Evolutionary conservation across 192 early-diverging fungal species (phyloP).

Genomic region (Backusella australiensis): DNA sequence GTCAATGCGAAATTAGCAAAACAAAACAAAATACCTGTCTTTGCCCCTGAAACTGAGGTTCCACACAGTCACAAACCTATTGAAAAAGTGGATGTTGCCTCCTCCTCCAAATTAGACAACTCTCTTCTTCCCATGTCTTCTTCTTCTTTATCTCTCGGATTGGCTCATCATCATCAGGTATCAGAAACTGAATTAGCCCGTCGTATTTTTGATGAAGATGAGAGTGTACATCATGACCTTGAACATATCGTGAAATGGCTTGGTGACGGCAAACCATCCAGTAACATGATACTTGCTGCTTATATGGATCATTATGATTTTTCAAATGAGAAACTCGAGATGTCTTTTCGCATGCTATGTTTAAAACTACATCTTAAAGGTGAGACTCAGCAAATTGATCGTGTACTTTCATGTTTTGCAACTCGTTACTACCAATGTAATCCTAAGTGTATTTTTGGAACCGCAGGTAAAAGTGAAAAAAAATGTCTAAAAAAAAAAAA

Average conservation of each 20-base stretch:
- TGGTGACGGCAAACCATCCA: constrained; percentile 22
- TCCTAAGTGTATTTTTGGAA: constrained; percentile 50
- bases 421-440: constrained; percentile 83
- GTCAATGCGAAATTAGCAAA: neutral
- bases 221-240: constrained; percentile 9
- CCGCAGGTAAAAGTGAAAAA: constrained; percentile 21
- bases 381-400: constrained; percentile 92
- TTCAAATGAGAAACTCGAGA: constrained; percentile 17
- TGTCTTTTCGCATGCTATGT: constrained; percentile 52
- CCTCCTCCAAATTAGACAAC: neutral
- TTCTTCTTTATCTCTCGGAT: neutral
- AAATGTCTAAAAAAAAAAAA: neutral
- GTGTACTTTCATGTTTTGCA: constrained; percentile 82
- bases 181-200: constrained; percentile 13
- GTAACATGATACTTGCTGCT: constrained; percentile 8
- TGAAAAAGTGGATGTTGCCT: neutral
- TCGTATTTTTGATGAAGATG: constrained; percentile 29
- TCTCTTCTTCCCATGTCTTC: neutral
- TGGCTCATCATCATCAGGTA: neutral
- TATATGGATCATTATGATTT: constrained; percentile 35
- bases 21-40: neutral
- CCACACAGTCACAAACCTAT: neutral
- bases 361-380: constrained; percentile 79
- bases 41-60: neutral
- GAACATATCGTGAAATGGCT: constrained; percentile 33